Evolutionary conservation across 768 basidiomycete genomes (phyloP).

Genomic region (Suillus subluteus): DNA sequence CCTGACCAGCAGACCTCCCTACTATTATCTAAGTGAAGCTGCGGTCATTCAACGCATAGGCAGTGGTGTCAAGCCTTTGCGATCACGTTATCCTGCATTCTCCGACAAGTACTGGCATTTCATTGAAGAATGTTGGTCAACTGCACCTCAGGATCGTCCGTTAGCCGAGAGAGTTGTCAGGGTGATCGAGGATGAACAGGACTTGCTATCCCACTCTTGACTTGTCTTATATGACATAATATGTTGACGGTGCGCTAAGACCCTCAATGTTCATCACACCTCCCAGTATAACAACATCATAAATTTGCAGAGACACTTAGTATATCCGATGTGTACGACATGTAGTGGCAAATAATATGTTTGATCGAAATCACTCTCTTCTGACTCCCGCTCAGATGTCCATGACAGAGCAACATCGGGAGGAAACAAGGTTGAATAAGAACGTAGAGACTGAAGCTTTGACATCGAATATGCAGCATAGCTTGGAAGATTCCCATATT

Average conservation of each 20-base stretch:
- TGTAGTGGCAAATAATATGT: too few relatives aligned
- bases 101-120: slow-evolving; percentile 45
- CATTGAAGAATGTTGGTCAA: slow-evolving; percentile 45
- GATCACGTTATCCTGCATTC: slow-evolving; percentile 27
- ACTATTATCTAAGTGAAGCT: slow-evolving; percentile 25
- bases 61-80: slow-evolving; percentile 20
- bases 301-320: too few relatives aligned
- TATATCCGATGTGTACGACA: too few relatives aligned
- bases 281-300: too few relatives aligned
- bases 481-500: too few relatives aligned
- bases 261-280: neutral
- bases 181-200: neutral
- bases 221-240: too few relatives aligned
- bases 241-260: neutral
- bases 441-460: too few relatives aligned
- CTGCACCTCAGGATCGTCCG: slow-evolving; percentile 16
- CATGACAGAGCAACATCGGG: too few relatives aligned
- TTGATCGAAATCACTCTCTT: too few relatives aligned
- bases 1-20: slow-evolving; percentile 21
- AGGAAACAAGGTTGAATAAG: too few relatives aligned
- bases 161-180: neutral
- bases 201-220: neutral
- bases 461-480: too few relatives aligned
- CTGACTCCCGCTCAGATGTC: too few relatives aligned
- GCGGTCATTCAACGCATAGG: slow-evolving; percentile 21